phyloP scores from a whole-genome alignment of 208 protist species.

The Trichomonas gallinae region DNA sequence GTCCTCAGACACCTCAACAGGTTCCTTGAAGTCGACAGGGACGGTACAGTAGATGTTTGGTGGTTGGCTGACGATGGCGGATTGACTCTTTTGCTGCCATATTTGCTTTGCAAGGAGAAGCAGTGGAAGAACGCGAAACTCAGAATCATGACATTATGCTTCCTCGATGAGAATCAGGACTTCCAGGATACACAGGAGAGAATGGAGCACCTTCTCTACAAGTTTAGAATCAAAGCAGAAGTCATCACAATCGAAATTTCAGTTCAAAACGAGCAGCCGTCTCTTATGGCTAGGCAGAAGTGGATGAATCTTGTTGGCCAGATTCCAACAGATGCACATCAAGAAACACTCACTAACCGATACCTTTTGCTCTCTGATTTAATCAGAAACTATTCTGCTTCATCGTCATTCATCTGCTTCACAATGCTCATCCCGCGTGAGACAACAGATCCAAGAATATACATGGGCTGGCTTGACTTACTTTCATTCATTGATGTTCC shows the following conservation, averaged over 20 bases:
- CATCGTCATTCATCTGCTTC: background rate
- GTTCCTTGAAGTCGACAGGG: background rate
- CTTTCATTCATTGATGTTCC: background rate
- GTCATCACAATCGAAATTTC: background rate
- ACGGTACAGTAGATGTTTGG: conserved; percentile 24
- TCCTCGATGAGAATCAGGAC: background rate
- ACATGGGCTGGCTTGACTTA: background rate
- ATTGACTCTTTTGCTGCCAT: conserved; percentile 21
- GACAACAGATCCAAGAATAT: background rate
- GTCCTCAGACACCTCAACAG: background rate
- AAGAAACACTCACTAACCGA: background rate
- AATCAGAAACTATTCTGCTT: background rate
- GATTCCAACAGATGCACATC: background rate
- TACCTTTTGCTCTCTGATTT: background rate
- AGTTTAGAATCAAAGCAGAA: conserved; percentile 2
- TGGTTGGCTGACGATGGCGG: conserved; percentile 31
- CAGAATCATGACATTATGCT: background rate
- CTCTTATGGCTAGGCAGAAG: background rate
- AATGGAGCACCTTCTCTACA: background rate
- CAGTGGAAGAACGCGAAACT: background rate
- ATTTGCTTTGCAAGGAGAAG: conserved; percentile 30
- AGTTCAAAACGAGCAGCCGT: too few relatives aligned
- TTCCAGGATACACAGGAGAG: background rate
- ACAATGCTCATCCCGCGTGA: background rate
- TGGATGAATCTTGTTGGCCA: background rate